Evolutionary conservation across 768 basidiomycete genomes (phyloP), one percentile per base, ranked within the genome.

Genomic region (Lactarius sanguifluus): DNA sequence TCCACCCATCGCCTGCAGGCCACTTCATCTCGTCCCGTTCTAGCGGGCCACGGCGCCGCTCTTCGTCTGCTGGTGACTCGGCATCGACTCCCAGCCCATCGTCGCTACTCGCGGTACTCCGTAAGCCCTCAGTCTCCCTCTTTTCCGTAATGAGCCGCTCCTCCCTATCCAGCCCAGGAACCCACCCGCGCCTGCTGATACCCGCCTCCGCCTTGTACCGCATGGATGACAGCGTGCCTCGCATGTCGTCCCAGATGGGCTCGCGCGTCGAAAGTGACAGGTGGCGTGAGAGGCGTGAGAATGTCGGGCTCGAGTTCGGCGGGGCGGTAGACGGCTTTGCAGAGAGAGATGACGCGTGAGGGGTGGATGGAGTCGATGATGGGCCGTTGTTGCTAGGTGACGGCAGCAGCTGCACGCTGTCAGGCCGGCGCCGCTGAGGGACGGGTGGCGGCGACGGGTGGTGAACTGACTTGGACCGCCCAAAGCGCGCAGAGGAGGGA

Each of bases 161-260:
- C 59, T 79, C 75, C 65, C 78, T 78, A 54, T 78, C 76, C 30
- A 73, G 67, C 72, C 75, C 77, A 23, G 65, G 67, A 41, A 88
- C 82, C 69, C 82, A 90, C 47, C 88, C 89, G 5, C 87, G 78
- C 70, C 78, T 78, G 66, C 80, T 85, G 38, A 90, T 70, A 20
- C 87, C 88, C 23, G 88, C 89, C 74, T 90, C 88, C 0, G 87
- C 88, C 75, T 90, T 90, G 75, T 84, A 90, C 66, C 86, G 77
- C 30, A 86, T 88, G 36, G 83, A 82, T 8, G 66, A 67, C 28
- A 67, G 23, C 41, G 62, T 64, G 41, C 30, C 66, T 13, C 66
- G 62, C 66, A 67, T 56, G 52, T 67, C 66, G 64, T 89, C 87
- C 30, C 89, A 72, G 38, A 36, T 12, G 8, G 78, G 76, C 40